Evolutionary conservation across 345 rosid species (phyloP), one percentile per base, ranked within the genome.

Genomic region (Aethionema arabicum): DNA sequence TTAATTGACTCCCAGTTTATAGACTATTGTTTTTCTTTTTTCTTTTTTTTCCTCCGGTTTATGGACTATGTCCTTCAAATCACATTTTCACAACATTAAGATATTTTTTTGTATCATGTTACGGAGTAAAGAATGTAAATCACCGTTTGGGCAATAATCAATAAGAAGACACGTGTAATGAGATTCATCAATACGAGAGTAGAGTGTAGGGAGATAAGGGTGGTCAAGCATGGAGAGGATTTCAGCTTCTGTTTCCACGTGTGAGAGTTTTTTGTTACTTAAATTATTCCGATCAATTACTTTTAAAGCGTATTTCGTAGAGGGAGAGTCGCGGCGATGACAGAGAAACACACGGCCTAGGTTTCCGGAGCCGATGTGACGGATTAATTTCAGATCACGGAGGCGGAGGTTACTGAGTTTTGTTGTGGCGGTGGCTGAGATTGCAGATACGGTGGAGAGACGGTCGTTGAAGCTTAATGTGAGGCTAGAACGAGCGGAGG

Each of bases 131-230:
- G 85, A 81, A 52, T 88, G 84, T 56, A 91, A 93, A 61, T 91
- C 96, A 32, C 98, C 96, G 21, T 86, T 90, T 8, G 98, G 81
- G 51, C 96, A 90, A 74, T 73, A 91, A 37, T 91, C 96, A 11
- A 91, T 88, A 15, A 89, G 79, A 65, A 91, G 85, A 56, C 96
- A 88, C 6, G 88, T 83, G 76, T 88, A 91, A 61, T 91, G 96
- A 52, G 86, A 82, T 47, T 76, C 92, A 10, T 87, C 82, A 62
- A 83, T 73, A 40, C 77, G 88, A 29, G 95, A 85, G 67, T 88
- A 77, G 70, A 91, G 90, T 3, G 80, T 69, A 27, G 98, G 98
- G 52, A 91, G 86, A 70, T 82, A 91, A 3, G 96, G 95, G 65
- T 88, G 96, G 74, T 83, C 87, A 12, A 86, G 67, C 72, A 76